Evolutionary conservation across 768 basidiomycete species (phyloP), one percentile per base, ranked within the genome.

Genomic region (Sistotremastrum suecicum): DNA sequence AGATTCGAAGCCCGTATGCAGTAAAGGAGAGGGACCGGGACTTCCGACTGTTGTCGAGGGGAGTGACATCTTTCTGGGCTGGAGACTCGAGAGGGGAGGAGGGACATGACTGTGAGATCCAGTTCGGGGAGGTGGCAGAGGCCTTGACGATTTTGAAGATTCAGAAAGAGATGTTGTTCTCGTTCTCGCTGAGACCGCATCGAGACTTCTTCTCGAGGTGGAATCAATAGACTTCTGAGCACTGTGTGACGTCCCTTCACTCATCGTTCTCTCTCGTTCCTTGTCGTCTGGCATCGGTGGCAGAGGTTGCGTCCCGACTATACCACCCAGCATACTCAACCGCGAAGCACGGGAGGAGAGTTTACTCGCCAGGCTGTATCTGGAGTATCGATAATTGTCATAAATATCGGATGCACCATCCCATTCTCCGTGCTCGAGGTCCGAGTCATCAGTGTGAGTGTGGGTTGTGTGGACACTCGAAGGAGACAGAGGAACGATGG

Each of bases 301-400:
- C 1, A 63, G 46, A 1, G 63, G 63, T 3, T 62, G 63, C 3
- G 53, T 53, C 1, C 56, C 52, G 20, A 50, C 52, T 7, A 50
- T 44, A 28, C 41, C 41, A 28, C 34, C 28, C 28, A 28, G 34
- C 29, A 43, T 33, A 35, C 45, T 34, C 28, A 42, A 48, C 5
- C 32, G 31, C 11, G 51, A 50, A 4, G 38, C 43, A 34, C 48
- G 44, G 9, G 61, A 39, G 11, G 64, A 66, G 57, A 65, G 51
- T 47, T 58, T 63, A 42, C 66, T 66, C 1, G 66, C 66, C 46
- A 75, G 63, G 0, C 79, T 82, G 44, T 68, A 69, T 4, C 77
- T 65, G 12, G 81, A 82, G 51, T 84, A 84, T 28, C 80, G 70
- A 56, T 87, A 87, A 49, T 83, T 74, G 58, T 87, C 84, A 50